Base-by-base conservation (phyloP, 805 yeast genomes). In the Scheffersomyces spartinae region DNA sequence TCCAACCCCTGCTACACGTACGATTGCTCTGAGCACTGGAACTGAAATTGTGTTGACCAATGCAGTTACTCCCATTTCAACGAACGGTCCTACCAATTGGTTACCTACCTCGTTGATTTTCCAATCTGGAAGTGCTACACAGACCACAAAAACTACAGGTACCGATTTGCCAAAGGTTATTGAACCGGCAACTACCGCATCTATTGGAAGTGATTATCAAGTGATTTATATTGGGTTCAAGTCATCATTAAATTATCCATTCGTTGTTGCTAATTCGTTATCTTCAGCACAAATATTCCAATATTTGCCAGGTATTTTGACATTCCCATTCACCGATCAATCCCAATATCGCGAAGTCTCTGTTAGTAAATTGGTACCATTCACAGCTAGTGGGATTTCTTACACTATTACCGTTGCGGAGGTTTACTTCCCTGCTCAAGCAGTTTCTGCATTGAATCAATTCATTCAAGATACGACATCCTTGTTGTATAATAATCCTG, bases 331-430 rank as follows among this genome's bases (percentile, higher is more conserved):
- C 38, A 46, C 55, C 9, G 40, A 47, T 21, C 18, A 25, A 4
- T 30, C 32, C n/a, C 41, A 37, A 19, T 44, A 67, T 5, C n/a
- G n/a, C n/a, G 53, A 57, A 15, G 68, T 82, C 13, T 47, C 72
- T 6, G 83, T 86, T 36, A 55, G 61, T 31, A 71, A 76, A 47
- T 64, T 88, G 39, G 74, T 77, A 32, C 97, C 97, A 19, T 80
- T 74, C 45, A 64, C 74, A 10, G 67, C 82, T 2, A 30, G 36
- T 9, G 63, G 56, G 16, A 42, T 57, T 29, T 36, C 50, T 23
- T 88, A 83, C 49, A 68, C 84, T 32, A 82, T 82, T 28, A 80
- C 96, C 0, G 81, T 86, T 33, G 97, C 96, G 5, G 79, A 79
- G 47, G 78, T 83, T 28, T 84, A 80, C 47, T 78, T 84, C 56